Evolutionary conservation across 129 eudicot genomes (phyloP).

Genomic region (Deinandra increscens): DNA sequence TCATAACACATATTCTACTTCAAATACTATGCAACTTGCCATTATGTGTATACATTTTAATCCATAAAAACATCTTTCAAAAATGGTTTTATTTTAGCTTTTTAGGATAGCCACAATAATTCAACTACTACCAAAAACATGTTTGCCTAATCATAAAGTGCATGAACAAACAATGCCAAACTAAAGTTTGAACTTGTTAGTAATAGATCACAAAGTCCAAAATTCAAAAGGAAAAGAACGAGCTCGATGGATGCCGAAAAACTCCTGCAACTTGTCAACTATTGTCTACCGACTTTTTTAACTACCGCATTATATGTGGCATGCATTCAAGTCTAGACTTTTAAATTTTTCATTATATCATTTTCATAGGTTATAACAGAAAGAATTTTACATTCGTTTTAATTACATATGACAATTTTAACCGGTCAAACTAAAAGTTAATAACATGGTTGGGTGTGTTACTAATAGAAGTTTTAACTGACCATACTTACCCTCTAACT

Average conservation of each 20-base stretch:
- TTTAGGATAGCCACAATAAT: conserved; percentile 19
- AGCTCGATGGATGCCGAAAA: not conserved
- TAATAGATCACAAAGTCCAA: conserved; percentile 24
- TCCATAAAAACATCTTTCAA: conserved; percentile 16
- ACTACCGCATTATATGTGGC: too few relatives aligned
- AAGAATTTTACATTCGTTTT: too few relatives aligned
- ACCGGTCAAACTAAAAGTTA: too few relatives aligned
- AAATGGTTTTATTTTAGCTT: conserved; percentile 26
- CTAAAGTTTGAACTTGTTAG: conserved; percentile 25
- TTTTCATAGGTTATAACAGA: too few relatives aligned
- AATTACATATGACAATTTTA: too few relatives aligned
- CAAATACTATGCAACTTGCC: not conserved
- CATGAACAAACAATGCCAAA: conserved; percentile 36
- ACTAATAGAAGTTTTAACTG: too few relatives aligned
- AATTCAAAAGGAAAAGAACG: conserved; percentile 19
- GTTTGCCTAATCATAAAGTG: conserved; percentile 34
- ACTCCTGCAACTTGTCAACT: not conserved
- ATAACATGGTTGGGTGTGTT: too few relatives aligned
- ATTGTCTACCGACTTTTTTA: too few relatives aligned
- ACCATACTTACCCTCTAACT: too few relatives aligned
- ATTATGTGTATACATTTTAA: not conserved
- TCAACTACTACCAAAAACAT: conserved; percentile 35
- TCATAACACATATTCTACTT: not conserved
- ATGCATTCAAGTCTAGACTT: too few relatives aligned
- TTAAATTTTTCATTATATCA: too few relatives aligned